These are phyloP conservation scores for Penicillium steckii DNA, from an alignment of 495 filamentous ascomycete genomes.

Conservation along the genomic window DNA sequence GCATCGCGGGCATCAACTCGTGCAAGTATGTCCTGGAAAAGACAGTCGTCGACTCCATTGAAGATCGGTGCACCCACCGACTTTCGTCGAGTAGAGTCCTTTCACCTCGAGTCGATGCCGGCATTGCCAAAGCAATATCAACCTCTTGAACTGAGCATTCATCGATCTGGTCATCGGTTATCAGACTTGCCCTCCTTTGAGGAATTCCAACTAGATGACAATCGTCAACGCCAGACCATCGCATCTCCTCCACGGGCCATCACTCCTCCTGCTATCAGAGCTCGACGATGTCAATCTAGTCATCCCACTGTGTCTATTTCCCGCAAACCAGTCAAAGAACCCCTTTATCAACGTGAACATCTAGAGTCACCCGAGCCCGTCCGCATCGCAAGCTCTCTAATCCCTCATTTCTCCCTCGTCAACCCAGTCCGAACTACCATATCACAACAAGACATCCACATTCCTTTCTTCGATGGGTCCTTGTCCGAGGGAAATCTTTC, in stretches of 20 bases:
- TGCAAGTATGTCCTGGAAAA: constrained; percentile 50
- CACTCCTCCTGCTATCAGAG: constrained; percentile 18
- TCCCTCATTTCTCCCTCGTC: constrained; percentile 44
- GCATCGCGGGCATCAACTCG: constrained; percentile 51
- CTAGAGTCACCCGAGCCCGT: constrained; percentile 23
- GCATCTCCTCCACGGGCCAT: constrained; percentile 31
- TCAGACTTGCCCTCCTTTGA: constrained; percentile 55
- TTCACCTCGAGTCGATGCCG: constrained; percentile 27
- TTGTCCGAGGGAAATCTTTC: constrained; percentile 14
- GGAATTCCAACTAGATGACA: constrained; percentile 26
- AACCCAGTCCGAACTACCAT: constrained; percentile 14
- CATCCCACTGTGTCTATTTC: constrained; percentile 24
- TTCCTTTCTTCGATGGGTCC: constrained; percentile 12
- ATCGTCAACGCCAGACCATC: constrained; percentile 15
- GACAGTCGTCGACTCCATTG: constrained; percentile 38
- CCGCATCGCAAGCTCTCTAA: constrained; percentile 26
- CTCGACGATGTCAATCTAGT: constrained; percentile 27
- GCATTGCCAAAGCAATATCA: constrained; percentile 46
- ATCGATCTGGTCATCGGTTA: constrained; percentile 61
- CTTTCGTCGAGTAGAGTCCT: constrained; percentile 48
- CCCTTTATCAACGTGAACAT: constrained; percentile 31
- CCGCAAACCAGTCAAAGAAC: constrained; percentile 42
- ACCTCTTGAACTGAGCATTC: constrained; percentile 75
- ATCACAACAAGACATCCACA: constrained; percentile 5
- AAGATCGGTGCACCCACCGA: constrained; percentile 54